Percentiles rank a stretch among this genome's conserved stretches.
These are phyloP conservation scores for Bjerkandera adusta DNA, from an alignment of 1,284 basidiomycete species.

Conservation along the genomic window DNA sequence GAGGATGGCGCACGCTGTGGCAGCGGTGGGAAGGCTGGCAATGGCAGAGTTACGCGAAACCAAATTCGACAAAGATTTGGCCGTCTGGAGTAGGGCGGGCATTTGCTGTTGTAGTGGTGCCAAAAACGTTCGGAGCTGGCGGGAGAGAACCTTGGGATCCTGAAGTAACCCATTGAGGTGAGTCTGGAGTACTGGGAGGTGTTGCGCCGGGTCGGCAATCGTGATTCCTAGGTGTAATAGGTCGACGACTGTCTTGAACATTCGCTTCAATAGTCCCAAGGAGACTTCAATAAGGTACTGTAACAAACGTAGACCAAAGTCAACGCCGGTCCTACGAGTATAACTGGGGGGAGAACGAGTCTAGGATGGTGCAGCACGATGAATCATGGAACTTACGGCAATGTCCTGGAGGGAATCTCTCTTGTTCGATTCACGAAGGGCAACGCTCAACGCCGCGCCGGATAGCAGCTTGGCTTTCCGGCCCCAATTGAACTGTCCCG, in stretches of 20 bases:
- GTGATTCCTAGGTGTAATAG: slow-evolving; percentile 45
- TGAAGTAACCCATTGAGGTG: slow-evolving; percentile 40
- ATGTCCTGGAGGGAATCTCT: slow-evolving; percentile 66
- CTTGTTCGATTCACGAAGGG: slow-evolving; percentile 63
- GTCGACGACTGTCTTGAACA: slow-evolving; percentile 50
- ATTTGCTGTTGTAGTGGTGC: slow-evolving; percentile 37
- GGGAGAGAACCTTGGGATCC: slow-evolving; percentile 31
- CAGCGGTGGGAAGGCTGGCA: slow-evolving; percentile 37
- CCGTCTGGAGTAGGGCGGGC: slow-evolving; percentile 48
- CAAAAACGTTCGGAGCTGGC: slow-evolving; percentile 38
- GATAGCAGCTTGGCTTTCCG: slow-evolving; percentile 62
- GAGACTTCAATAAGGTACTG: slow-evolving; percentile 54
- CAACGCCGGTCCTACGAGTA: slow-evolving; percentile 20
- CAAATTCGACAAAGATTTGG: slow-evolving; percentile 52
- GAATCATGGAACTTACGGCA: slow-evolving; percentile 40
- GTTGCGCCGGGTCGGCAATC: slow-evolving; percentile 40
- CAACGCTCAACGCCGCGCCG: slow-evolving; percentile 63
- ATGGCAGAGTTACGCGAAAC: slow-evolving; percentile 42
- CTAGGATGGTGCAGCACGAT: slow-evolving; percentile 2
- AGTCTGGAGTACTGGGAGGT: slow-evolving; percentile 44
- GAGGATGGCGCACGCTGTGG: slow-evolving; percentile 66
- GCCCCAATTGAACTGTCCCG: slow-evolving; percentile 64
- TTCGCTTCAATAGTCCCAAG: slow-evolving; percentile 48
- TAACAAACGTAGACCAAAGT: slow-evolving; percentile 19
- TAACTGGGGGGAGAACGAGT: slow-evolving; percentile 13